phyloP scores from a whole-genome alignment of 2,329 filamentous ascomycete genomes.

The Epichloe festucae region DNA sequence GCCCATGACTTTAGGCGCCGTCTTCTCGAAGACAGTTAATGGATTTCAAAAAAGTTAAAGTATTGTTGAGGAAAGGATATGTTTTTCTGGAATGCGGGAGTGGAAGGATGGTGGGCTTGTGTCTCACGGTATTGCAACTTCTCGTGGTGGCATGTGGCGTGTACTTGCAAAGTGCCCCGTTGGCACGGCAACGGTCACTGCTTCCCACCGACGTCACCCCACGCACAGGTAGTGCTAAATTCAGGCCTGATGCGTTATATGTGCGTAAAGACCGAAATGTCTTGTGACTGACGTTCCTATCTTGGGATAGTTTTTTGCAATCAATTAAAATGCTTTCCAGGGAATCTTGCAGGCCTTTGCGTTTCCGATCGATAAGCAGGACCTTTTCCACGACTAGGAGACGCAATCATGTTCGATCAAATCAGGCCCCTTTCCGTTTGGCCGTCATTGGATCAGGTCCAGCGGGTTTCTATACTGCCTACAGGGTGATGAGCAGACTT shows the following conservation, averaged over 20 bases:
- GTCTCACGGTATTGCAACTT: conserved; percentile 1
- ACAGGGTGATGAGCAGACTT: conserved; percentile 67
- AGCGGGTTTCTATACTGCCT: conserved; percentile 89
- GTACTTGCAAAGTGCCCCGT: conserved; percentile 6
- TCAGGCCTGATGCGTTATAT: no score
- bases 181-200: conserved; percentile 13
- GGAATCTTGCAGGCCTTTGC: not conserved
- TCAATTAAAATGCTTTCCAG: not conserved
- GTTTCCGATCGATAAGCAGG: not conserved
- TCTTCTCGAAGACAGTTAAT: not conserved
- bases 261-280: not conserved
- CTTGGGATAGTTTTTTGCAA: not conserved
- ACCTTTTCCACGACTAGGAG: not conserved
- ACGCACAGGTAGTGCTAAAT: no score
- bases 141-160: not conserved
- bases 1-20: conserved; percentile 11
- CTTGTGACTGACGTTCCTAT: not conserved
- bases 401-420: not conserved
- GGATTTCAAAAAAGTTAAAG: not conserved
- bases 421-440: conserved; percentile 54
- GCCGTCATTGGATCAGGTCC: conserved; percentile 89
- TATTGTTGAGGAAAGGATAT: not conserved
- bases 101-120: not conserved
- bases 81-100: not conserved
- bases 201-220: not conserved